Evolutionary conservation across 2,329 filamentous ascomycete genomes (phyloP).

Genomic region (Aspergillus novofumigatus): DNA sequence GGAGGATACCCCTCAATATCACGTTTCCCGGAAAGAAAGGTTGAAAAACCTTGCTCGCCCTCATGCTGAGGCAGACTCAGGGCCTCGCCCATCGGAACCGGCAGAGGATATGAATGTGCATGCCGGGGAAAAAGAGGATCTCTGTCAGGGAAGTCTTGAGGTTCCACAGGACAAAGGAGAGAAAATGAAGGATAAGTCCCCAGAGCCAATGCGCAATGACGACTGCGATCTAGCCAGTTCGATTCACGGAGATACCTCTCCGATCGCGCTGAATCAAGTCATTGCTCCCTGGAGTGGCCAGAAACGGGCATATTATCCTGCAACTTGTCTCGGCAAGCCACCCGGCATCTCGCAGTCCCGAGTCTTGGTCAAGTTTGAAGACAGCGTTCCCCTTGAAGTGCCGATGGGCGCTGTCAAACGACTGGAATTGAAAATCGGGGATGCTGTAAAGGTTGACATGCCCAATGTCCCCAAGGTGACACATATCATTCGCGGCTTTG

Average conservation of each 20-base stretch:
- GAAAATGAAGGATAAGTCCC: slow-evolving; percentile 6
- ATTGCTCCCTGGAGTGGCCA: slow-evolving; percentile 56
- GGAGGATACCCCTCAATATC: slow-evolving; percentile 29
- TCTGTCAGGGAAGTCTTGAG: neutral
- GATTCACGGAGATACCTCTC: slow-evolving; percentile 11
- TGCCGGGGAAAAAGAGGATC: neutral
- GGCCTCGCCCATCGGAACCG: neutral
- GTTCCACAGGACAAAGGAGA: neutral
- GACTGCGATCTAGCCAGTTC: slow-evolving; percentile 1
- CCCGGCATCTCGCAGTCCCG: slow-evolving; percentile 35
- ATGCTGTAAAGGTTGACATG: slow-evolving; percentile 46
- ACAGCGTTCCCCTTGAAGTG: slow-evolving; percentile 39
- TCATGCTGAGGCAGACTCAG: slow-evolving; percentile 1
- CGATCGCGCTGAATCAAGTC: slow-evolving; percentile 49
- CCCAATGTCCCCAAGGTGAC: slow-evolving; percentile 39
- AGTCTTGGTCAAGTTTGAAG: slow-evolving; percentile 46
- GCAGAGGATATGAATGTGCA: neutral
- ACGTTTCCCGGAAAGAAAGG: slow-evolving; percentile 14
- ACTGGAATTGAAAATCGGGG: slow-evolving; percentile 43
- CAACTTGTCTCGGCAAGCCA: slow-evolving; percentile 51
- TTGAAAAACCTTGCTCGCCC: slow-evolving; percentile 8
- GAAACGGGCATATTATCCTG: slow-evolving; percentile 56
- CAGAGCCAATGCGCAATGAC: slow-evolving; percentile 8
- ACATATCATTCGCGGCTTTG: slow-evolving; percentile 41
- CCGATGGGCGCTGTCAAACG: slow-evolving; percentile 38